Evolutionary conservation across 1,284 basidiomycete species (phyloP), one percentile per base, ranked within the genome.

Genomic region (Leucoagaricus sp.): DNA sequence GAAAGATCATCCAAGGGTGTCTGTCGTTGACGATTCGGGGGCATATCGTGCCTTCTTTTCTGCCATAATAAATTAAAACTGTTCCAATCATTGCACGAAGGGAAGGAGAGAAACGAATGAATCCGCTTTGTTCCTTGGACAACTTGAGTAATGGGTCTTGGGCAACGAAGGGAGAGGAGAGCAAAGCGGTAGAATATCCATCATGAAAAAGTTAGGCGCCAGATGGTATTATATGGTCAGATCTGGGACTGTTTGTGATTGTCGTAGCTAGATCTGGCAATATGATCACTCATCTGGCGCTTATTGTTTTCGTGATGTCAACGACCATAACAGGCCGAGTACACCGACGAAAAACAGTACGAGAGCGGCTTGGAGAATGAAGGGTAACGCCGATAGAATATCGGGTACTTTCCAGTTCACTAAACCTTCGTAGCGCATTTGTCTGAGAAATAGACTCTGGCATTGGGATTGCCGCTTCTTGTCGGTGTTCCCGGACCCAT

Each of bases 321-420:
- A 53, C 17, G 53, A 51, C 67, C 67, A 69, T 17, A 69, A 53
- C 5, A 68, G 57, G 34, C 64, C 63, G 2, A 66, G 42, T 3
- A 69, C 51, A 6, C 67, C 66, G 3, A 53, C 51, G 41, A 68
- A 63, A 52, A 69, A 69, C 2, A 68, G 54, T 12, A 69, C 48
- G 12, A 69, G 59, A 15, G 67, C 60, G 17, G 58, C 33, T 54
- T 68, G 67, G 13, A 68, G 63, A 4, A 66, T 54, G 1, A 66
- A 34, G 10, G 64, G 66, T 10, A 67, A 55, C 12, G 60, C 48
- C 6, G 61, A 60, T 1, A 69, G 49, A 42, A 68, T 66, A 9
- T 53, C 57, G 1, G 63, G 63, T 10, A 69, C 65, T 19, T 59
- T 60, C 67, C 67, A 69, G 9, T 31, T 50, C 15, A 59, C 8